Base-by-base conservation (phyloP, 352 stramenopile genomes). In the Thalassiosira pacifica region DNA sequence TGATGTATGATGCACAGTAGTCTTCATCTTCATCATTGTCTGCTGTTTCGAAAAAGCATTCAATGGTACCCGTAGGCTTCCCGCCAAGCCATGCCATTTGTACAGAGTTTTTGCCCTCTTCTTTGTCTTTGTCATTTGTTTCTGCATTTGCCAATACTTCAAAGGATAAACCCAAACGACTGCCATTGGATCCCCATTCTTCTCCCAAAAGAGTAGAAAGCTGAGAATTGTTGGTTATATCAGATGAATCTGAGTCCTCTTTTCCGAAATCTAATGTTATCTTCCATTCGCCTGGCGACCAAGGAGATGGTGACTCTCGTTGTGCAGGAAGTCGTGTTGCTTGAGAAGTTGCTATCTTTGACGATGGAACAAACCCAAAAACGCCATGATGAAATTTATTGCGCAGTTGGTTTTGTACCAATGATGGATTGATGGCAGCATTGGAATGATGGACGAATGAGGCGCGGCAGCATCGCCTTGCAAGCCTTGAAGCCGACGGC, bases 1-100 rank as follows among this genome's bases (percentile, higher is more conserved):
- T 90, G 42, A 91, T 79, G 55, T 89, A 92, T 22, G 64, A 81
- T 52, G 79, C 52, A 76, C 57, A 70, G 70, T 76, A 61, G 9
- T n/a, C n/a, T n/a, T n/a, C n/a, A n/a, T 66, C 34, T 61, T 40
- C 9, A 19, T 53, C 45, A 32, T 68, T 42, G 19, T 59, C 31
- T 64, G 9, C 40, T 45, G 42, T 45, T 27, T 66, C 64, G 19
- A 53, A 32, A 55, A 79, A 59, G 29, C 77, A 85, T 42, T 85
- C 18, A 31, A 85, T 61, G 19, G 77, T 59, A 8, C 77, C 77
- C 0, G 68, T 85, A 3, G 77, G 60, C 45, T 79, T 75, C 3
- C 77, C 77, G 27, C 77, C 77, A 26, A 85, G 53, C 77, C 77
- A 79, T 53, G 60, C 22, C 32, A 32, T 45, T 42, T 65, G 19